Evolutionary conservation across 169 alveolate species (phyloP), one percentile per base, ranked within the genome.

Genomic region (Eimeria necatrix): DNA sequence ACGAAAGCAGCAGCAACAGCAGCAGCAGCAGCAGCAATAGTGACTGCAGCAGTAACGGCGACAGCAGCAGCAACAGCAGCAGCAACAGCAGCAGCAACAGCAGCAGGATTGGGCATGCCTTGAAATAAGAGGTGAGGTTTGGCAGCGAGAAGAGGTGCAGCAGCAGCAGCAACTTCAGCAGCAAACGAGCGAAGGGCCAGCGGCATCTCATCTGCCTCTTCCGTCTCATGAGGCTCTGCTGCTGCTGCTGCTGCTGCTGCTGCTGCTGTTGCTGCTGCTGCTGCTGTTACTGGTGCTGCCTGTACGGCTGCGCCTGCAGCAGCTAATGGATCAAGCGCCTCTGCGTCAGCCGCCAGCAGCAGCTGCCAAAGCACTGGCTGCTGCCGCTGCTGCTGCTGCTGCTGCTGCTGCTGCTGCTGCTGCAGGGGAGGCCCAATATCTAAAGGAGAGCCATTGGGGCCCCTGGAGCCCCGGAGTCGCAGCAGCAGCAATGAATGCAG

Each of bases 341-440:
- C 88, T 46, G 88, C 88, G 68, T 78, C 68, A 9, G 70, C 88
- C 20, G 48, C 68, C 12, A 78, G 88, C 88, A 49, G 68, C 68
- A 78, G 88, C 88, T 51, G 49, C 88, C 88, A 78, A 7, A 56
- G 46, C 88, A 78, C 70, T 10, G 53, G 88, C 22, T 46, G 41
- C 88, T 73, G 84, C 84, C 24, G 56, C 52, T 73, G 84, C 84
- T 73, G 26, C 20, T 48, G 68, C 68, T 78, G 88, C 49, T 78
- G 88, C 68, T 78, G 71, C 48, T 78, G 70, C 32, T 78, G 46
- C 88, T 4, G 71, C 88, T 49, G 88, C 88, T n/a, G 88, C 68
- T 5, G 49, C 51, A 78, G 0, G 20, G 68, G 68, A 51, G 88
- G 88, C 41, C 88, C 88, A 24, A 78, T 46, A 48, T 10, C 3